A percentile compares a stretch with the other conserved stretches of the same genome.
Conservation (phyloP, 345 rosid species). For the Syzygium aromaticum region DNA sequence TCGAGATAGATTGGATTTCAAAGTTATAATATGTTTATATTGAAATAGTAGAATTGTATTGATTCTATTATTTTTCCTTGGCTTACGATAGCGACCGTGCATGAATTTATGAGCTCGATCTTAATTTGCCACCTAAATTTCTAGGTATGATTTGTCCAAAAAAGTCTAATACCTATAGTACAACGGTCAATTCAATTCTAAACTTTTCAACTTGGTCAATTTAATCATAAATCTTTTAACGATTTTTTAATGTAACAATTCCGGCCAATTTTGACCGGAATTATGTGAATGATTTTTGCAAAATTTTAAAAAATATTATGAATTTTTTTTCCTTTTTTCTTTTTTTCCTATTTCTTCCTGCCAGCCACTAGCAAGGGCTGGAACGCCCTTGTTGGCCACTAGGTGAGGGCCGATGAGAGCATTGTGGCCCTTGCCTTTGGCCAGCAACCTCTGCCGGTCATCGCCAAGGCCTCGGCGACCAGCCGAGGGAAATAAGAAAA, state of each 20-base stretch:
- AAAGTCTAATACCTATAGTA: background rate
- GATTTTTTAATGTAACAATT: background rate
- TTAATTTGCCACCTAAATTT: background rate
- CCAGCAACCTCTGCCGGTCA: fast-evolving
- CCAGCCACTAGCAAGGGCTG: background rate
- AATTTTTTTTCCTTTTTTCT: too few relatives aligned
- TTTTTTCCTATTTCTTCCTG: too few relatives aligned
- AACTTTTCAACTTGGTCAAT: background rate
- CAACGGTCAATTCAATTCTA: background rate
- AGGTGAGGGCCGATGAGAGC: too few relatives aligned
- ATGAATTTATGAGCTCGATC: background rate
- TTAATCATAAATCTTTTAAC: background rate
- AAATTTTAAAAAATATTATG: too few relatives aligned
- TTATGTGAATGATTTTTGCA: background rate
- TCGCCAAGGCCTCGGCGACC: background rate
- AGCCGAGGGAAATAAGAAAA: too few relatives aligned
- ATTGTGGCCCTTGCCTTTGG: background rate
- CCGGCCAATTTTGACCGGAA: background rate
- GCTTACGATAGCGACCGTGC: background rate
- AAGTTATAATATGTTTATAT: background rate
- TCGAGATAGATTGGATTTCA: background rate
- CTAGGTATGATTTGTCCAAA: background rate
- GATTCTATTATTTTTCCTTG: background rate
- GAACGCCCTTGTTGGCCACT: background rate
- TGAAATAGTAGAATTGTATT: background rate